These are phyloP conservation scores for Populus tomentosa DNA, from an alignment of 441 rosid species.

Conservation along the genomic window DNA sequence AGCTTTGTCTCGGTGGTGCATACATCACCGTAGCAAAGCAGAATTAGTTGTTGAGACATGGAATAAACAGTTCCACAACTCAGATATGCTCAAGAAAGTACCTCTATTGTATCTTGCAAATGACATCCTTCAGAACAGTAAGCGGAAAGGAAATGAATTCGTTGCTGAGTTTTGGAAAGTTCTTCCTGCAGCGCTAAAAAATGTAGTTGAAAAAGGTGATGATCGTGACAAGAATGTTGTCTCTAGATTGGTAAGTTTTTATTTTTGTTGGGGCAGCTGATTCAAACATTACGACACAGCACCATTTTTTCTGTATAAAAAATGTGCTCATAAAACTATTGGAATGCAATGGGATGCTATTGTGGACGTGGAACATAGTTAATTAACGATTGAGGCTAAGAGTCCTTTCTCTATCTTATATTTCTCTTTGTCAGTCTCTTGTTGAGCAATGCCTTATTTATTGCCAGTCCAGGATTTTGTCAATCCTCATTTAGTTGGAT, in stretches of 20 bases:
- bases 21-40: slow-evolving; percentile 79
- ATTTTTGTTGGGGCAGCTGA: neutral
- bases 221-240: slow-evolving; percentile 42
- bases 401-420: neutral
- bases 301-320: neutral
- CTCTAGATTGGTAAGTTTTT: slow-evolving; percentile 38
- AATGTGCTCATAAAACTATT: neutral
- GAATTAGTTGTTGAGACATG: slow-evolving; percentile 79
- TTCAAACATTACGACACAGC: neutral
- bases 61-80: slow-evolving; percentile 66
- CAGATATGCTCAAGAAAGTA: slow-evolving; percentile 44
- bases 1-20: slow-evolving; percentile 94
- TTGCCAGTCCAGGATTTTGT: neutral
- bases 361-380: neutral
- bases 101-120: slow-evolving; percentile 14
- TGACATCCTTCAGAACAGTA: slow-evolving; percentile 48
- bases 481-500: neutral
- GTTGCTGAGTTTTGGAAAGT: slow-evolving; percentile 58
- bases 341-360: neutral
- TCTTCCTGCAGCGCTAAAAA: slow-evolving; percentile 44
- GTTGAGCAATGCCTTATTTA: neutral
- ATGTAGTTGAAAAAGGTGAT: slow-evolving; percentile 40
- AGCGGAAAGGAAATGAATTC: slow-evolving; percentile 49
- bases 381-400: no score
- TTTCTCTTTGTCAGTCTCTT: neutral